These are phyloP conservation scores for Thinopyrum elongatum DNA, from an alignment of 176 grass and related monocot genomes.

Conservation along the genomic window DNA sequence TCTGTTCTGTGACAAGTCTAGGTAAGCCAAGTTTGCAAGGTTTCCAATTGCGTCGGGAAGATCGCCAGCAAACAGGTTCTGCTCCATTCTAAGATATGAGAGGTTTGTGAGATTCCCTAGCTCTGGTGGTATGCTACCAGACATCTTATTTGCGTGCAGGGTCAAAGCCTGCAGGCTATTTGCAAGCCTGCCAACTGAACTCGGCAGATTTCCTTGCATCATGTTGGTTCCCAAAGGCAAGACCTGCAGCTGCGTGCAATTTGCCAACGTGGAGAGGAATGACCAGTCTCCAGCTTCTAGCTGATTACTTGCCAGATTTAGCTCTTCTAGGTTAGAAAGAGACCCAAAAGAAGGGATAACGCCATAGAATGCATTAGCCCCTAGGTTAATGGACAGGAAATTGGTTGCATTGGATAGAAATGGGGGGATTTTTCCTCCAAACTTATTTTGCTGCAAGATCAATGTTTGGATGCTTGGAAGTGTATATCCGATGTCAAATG, in stretches of 20 bases:
- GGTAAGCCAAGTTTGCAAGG: too few relatives aligned
- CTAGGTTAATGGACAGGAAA: neutral
- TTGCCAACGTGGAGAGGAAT: constrained; percentile 28
- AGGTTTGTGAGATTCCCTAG: constrained; percentile 31
- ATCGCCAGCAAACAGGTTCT: too few relatives aligned
- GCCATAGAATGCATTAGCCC: constrained; percentile 6
- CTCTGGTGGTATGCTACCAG: constrained; percentile 22
- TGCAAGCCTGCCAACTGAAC: constrained; percentile 26
- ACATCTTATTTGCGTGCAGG: constrained; percentile 21
- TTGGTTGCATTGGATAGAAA: constrained; percentile 17
- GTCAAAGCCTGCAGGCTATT: neutral
- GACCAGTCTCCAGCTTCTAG: constrained; percentile 41
- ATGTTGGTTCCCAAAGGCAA: constrained; percentile 5
- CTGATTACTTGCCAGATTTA: constrained; percentile 16
- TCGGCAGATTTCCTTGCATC: constrained; percentile 17
- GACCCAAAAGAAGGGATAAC: constrained; percentile 13
- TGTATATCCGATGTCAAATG: neutral
- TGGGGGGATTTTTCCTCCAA: constrained; percentile 4
- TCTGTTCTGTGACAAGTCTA: constrained; percentile 7
- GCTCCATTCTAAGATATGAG: too few relatives aligned
- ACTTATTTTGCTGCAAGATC: neutral
- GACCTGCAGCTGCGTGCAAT: constrained; percentile 23
- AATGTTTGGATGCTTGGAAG: constrained; percentile 17
- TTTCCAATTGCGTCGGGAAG: too few relatives aligned
- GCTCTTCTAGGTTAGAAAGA: neutral